Evolutionary conservation across 78 protist genomes (phyloP).

Genomic region (Protostelium mycophagum): DNA sequence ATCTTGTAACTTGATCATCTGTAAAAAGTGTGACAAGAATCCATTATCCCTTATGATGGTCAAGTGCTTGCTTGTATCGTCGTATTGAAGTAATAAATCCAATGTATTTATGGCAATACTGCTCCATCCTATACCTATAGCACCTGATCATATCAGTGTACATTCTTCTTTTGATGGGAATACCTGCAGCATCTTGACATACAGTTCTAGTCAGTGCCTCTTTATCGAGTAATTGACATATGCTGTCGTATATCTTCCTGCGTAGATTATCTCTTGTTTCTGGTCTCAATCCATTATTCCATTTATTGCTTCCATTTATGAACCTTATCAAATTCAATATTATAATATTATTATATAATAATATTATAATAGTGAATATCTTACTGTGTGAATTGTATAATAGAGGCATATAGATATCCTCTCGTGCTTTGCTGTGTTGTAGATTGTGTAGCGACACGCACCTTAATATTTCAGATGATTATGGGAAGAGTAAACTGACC

Average conservation of each 20-base stretch:
- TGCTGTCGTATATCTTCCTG: neutral
- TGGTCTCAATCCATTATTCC: too few relatives aligned
- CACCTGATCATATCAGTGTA: neutral
- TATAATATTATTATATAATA: too few relatives aligned
- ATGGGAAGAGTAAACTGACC: neutral
- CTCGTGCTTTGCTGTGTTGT: too few relatives aligned
- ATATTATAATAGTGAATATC: neutral
- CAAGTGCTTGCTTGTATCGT: neutral
- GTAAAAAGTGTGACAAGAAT: neutral
- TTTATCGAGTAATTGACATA: neutral
- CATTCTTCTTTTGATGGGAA: neutral
- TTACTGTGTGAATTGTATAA: neutral
- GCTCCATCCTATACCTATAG: neutral
- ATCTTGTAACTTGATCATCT: neutral
- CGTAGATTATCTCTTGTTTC: neutral
- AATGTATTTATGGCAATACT: neutral
- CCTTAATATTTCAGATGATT: too few relatives aligned
- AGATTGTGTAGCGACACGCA: too few relatives aligned
- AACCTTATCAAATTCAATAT: neutral
- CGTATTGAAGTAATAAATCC: neutral
- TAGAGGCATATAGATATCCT: neutral
- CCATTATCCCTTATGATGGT: neutral
- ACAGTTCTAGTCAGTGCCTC: neutral
- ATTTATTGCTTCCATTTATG: neutral
- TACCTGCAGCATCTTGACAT: neutral